Evolutionary conservation across 75 land plant genomes (phyloP).

Genomic region (Adiantum capillusveneris): DNA sequence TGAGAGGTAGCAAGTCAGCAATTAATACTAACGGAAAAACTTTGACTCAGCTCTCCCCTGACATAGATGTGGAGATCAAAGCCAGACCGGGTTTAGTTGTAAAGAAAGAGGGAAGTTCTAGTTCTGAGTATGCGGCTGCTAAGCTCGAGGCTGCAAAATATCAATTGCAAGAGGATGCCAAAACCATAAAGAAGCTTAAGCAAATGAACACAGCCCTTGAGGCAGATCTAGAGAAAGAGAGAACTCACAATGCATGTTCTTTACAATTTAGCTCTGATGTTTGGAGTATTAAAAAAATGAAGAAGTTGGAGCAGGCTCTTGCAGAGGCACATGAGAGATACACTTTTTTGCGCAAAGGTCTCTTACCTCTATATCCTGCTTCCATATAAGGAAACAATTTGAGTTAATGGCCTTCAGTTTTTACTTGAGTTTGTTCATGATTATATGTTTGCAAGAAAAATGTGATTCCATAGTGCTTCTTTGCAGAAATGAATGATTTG

Average conservation of each 20-base stretch:
- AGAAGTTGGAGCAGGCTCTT: conserved; percentile 2
- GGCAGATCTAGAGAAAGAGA: conserved; percentile 1
- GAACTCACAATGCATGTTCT: neutral
- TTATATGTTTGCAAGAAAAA: neutral
- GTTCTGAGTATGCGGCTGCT: neutral
- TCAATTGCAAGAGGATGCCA: conserved; percentile 3
- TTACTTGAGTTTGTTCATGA: neutral
- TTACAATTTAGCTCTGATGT: neutral
- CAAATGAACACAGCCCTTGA: conserved; percentile 1
- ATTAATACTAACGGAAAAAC: neutral
- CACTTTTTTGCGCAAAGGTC: neutral
- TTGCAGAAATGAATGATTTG: conserved; percentile 2
- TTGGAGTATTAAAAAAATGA: conserved; percentile 4
- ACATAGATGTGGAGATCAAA: neutral
- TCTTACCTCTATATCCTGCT: neutral
- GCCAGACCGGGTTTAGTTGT: neutral
- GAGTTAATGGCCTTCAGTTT: neutral
- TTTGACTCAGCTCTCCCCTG: neutral
- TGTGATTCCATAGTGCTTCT: neutral
- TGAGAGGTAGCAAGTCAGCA: neutral
- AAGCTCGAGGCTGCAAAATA: conserved; percentile 5
- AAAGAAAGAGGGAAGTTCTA: neutral
- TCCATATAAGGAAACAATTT: neutral
- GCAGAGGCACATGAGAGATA: conserved; percentile 4
- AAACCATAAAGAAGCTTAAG: conserved; percentile 1